phyloP scores from a whole-genome alignment of 2,329 filamentous ascomycete species.

The Lizonia empirigonia region DNA sequence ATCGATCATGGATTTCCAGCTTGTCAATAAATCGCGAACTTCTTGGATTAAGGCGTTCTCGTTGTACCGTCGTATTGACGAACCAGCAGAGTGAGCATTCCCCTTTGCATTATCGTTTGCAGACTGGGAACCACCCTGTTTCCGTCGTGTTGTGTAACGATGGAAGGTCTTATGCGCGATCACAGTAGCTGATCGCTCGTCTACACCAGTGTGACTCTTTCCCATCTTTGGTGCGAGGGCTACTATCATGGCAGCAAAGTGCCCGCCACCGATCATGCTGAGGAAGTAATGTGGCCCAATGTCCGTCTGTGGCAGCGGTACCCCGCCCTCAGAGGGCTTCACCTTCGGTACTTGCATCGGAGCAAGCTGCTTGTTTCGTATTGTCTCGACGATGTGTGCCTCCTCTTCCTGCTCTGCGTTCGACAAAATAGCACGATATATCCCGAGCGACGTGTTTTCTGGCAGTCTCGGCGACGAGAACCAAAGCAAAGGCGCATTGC shows the following conservation, averaged over 20 bases:
- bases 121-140: constrained; percentile 94
- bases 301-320: constrained; percentile 62
- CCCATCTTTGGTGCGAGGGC: constrained; percentile 80
- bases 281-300: constrained; percentile 87
- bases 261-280: constrained; percentile 97
- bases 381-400: constrained; percentile 65
- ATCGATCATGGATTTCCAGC: constrained; percentile 88
- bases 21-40: constrained; percentile 76
- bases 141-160: constrained; percentile 91
- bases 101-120: constrained; percentile 95
- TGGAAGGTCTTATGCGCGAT: constrained; percentile 98
- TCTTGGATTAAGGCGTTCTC: constrained; percentile 90
- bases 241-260: constrained; percentile 96
- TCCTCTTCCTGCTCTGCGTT: constrained; percentile 70
- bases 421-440: constrained; percentile 84
- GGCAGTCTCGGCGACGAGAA: constrained; percentile 78
- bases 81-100: constrained; percentile 89
- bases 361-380: constrained; percentile 78
- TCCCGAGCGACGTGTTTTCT: constrained; percentile 77
- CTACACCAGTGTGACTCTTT: constrained; percentile 70
- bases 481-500: constrained; percentile 82
- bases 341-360: constrained; percentile 59
- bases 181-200: constrained; percentile 85
- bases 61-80: constrained; percentile 88
- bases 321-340: constrained; percentile 61